Percentiles rank a stretch among this genome's conserved stretches.
Evolutionary conservation across 371 early-diverging fungal genomes (phyloP).

Genomic region (Mortierella sp.): DNA sequence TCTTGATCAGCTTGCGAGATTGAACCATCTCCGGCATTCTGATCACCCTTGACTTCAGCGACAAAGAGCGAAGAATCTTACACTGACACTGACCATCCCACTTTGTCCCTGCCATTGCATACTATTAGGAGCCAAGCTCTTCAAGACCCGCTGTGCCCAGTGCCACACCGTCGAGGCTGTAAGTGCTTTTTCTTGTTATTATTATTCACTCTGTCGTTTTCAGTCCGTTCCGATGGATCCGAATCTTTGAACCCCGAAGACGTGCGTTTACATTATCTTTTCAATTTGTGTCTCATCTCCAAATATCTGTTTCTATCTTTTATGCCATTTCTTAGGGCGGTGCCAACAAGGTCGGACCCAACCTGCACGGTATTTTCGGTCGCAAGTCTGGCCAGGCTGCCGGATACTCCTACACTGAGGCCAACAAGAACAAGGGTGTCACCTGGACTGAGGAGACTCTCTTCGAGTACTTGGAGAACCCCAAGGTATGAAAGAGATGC

Average conservation of each 20-base stretch:
- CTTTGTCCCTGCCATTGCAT: not conserved
- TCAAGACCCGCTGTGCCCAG: constrained; percentile 98
- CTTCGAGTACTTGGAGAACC: constrained; percentile 94
- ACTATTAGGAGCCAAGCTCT: constrained; percentile 93
- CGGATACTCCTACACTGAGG: constrained; percentile 94
- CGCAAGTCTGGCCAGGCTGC: constrained; percentile 88
- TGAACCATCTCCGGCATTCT: too few species aligned
- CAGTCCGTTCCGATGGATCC: not conserved
- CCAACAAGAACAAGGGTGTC: constrained; percentile 92
- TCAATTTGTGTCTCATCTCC: too few species aligned
- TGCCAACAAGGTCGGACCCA: constrained; percentile 96
- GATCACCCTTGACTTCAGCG: constrained; percentile 6
- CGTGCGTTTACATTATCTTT: constrained; percentile 3
- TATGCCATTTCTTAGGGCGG: constrained; percentile 75
- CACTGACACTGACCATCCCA: too few species aligned
- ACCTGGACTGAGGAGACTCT: constrained; percentile 89
- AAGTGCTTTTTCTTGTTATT: constrained; percentile 31
- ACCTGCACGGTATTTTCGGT: constrained; percentile 93
- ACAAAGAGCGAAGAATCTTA: too few species aligned
- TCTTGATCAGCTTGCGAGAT: too few species aligned
- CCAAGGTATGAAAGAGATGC: constrained; percentile 67
- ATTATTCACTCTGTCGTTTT: constrained; percentile 3
- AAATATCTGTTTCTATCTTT: too few species aligned
- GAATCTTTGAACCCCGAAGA: not conserved
- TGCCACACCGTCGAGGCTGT: constrained; percentile 97